Base-by-base conservation (phyloP, 2,329 filamentous ascomycete species). In the Metarhizium rileyi region DNA sequence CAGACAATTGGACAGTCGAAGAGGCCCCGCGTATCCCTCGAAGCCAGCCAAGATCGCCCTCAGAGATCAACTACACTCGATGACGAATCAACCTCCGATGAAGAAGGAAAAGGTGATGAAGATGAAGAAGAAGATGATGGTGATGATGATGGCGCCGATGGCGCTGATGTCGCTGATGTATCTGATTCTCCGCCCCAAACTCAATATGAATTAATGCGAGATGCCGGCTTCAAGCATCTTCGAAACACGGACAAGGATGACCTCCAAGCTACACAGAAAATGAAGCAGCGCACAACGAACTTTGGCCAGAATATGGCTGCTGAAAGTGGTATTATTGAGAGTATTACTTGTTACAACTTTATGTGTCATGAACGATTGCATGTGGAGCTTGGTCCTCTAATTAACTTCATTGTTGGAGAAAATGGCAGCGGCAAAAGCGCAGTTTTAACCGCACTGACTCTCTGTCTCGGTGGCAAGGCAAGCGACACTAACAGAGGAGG, bases 401-500 rank as follows among this genome's bases (percentile, higher is more conserved):
- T 98, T 66, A 98, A 98, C 67, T 98, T 98, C 68, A 90, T 98
- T 53, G 90, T 96, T 49, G 93, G 93, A 16, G 90, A 95, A 66
- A 98, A 98, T 63, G 93, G 93, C 28, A 97, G 91, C 63, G 93
- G 93, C 33, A 98, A 98, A 71, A 98, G 93, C 65, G 93, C 93
- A 3, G 86, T 97, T 14, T 71, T 98, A 26, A 97, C 93, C 0
- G 93, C 90, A 4, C 80, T 98, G 55, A 95, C 90, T 0, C 76
- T 98, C 30, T 97, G 93, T 61, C 75, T 98, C n/a, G 93, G 93
- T 52, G 91, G 87, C 20, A 97, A 96, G 66, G 90, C 93, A 2
- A 88, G 88, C 49, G 81, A 87, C 16, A 97, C 93, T 4, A 97
- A 97, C 61, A 86, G 93, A 55, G 93, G 90, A 36, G 86, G 87